phyloP scores from a whole-genome alignment of 1,284 basidiomycete species.

The Coniophora puteana region DNA sequence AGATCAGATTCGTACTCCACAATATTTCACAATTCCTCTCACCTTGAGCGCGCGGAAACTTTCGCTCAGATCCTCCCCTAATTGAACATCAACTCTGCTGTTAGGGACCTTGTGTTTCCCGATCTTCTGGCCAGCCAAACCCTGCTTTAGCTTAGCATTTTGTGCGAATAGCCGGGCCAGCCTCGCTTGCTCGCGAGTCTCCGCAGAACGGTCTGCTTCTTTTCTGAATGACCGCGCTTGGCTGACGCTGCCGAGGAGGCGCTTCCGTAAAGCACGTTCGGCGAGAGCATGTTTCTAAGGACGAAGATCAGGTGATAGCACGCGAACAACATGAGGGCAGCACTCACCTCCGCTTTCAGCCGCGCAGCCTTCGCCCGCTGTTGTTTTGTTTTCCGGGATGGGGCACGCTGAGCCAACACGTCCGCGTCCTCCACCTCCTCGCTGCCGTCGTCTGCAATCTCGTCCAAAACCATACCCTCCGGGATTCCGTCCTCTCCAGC shows the following conservation, averaged over 20 bases:
- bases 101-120: conserved; percentile 78
- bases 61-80: conserved; percentile 90
- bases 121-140: conserved; percentile 65
- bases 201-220: conserved; percentile 35
- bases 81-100: conserved; percentile 77
- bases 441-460: conserved; percentile 34
- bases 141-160: conserved; percentile 33
- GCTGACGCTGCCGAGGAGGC: conserved; percentile 53
- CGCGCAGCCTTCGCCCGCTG: conserved; percentile 64
- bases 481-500: conserved; percentile 28
- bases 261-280: conserved; percentile 54
- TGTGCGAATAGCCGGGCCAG: conserved; percentile 36
- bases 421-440: conserved; percentile 28
- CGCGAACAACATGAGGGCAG: not conserved
- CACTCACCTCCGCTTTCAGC: conserved; percentile 57
- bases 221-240: conserved; percentile 51
- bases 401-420: conserved; percentile 39
- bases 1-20: conserved; percentile 6
- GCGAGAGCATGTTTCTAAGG: conserved; percentile 62
- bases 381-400: conserved; percentile 70
- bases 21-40: conserved; percentile 15
- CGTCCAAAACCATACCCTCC: conserved; percentile 63
- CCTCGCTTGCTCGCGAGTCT: conserved; percentile 40
- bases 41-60: conserved; percentile 84
- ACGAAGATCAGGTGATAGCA: conserved; percentile 1